Conservation (phyloP, 768 basidiomycete genomes). For the Heimioporus sp. region DNA sequence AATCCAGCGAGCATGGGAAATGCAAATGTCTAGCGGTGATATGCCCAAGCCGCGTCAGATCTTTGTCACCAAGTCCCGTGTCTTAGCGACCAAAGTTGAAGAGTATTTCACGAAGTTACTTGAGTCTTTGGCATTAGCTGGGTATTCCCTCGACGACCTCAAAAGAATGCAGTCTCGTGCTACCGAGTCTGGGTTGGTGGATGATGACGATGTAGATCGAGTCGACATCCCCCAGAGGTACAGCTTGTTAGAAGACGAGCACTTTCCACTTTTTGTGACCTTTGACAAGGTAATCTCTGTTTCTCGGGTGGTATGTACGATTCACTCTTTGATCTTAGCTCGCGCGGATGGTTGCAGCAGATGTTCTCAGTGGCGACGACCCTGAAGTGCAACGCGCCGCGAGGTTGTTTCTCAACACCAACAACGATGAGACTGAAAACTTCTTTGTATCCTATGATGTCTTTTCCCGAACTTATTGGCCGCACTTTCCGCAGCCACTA, state of each 20-base stretch:
- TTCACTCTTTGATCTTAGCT: slow-evolving; percentile 13
- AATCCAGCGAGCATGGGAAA: slow-evolving; percentile 55
- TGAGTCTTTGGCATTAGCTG: slow-evolving; percentile 39
- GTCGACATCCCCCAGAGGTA: slow-evolving; percentile 42
- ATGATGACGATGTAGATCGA: slow-evolving; percentile 31
- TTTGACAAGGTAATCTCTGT: slow-evolving; percentile 50
- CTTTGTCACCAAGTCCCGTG: slow-evolving; percentile 71
- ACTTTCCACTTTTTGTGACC: slow-evolving; percentile 72
- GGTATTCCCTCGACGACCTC: slow-evolving; percentile 39
- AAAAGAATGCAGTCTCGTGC: slow-evolving; percentile 20
- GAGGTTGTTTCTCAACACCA: slow-evolving; percentile 11
- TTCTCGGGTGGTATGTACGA: neutral
- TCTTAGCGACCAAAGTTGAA: slow-evolving; percentile 68
- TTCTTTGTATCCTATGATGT: slow-evolving; percentile 42
- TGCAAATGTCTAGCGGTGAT: slow-evolving; percentile 18
- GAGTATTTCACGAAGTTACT: slow-evolving; percentile 58
- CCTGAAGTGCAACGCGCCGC: slow-evolving; percentile 1
- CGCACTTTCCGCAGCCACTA: slow-evolving; percentile 49
- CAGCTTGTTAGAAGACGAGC: slow-evolving; percentile 52
- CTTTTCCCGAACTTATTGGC: slow-evolving; percentile 58
- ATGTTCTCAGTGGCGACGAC: slow-evolving; percentile 13
- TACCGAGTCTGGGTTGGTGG: slow-evolving; percentile 29
- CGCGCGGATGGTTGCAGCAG: slow-evolving; percentile 24
- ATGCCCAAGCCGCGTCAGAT: slow-evolving; percentile 58
- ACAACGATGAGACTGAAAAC: slow-evolving; percentile 14